These are phyloP conservation scores for Ogataea naganishii DNA, from an alignment of 805 yeast genomes.

Conservation along the genomic window DNA sequence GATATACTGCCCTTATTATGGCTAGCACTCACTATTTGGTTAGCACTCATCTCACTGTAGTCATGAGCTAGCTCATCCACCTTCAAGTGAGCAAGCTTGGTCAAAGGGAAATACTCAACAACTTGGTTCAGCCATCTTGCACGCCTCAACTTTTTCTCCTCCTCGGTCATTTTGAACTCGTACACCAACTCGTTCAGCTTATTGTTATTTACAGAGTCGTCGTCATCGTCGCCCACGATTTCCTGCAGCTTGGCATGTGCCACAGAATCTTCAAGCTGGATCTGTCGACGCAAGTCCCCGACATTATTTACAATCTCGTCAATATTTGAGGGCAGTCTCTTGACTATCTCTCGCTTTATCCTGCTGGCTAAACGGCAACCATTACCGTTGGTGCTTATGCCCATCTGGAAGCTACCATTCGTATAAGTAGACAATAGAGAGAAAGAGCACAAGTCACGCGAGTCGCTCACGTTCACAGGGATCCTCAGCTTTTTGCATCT, in stretches of 20 bases:
- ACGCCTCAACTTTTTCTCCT: constrained; percentile 46
- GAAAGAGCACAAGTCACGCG: constrained; percentile 65
- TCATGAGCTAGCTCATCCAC: constrained; percentile 46
- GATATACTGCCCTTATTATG: constrained; percentile 49
- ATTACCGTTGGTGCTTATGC: constrained; percentile 79
- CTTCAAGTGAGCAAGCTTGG: constrained; percentile 49
- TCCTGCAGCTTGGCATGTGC: constrained; percentile 24
- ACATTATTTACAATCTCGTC: constrained; percentile 61
- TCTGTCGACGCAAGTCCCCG: constrained; percentile 52
- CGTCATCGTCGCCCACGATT: constrained; percentile 50
- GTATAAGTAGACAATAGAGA: constrained; percentile 62
- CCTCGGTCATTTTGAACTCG: constrained; percentile 47
- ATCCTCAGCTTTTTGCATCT: constrained; percentile 57
- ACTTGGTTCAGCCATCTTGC: constrained; percentile 83
- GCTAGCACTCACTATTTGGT: constrained; percentile 6
- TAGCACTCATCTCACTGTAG: constrained; percentile 16
- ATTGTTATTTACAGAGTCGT: constrained; percentile 56
- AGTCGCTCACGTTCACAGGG: constrained; percentile 75
- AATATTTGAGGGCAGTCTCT: constrained; percentile 58
- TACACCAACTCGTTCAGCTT: constrained; percentile 53
- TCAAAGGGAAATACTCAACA: constrained; percentile 83
- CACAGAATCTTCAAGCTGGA: constrained; percentile 43
- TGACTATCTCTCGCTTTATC: constrained; percentile 63
- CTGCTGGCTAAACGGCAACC: constrained; percentile 84
- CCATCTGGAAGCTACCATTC: constrained; percentile 66